These are phyloP conservation scores for Euclidium syriacum DNA, from an alignment of 345 rosid genomes.

Conservation along the genomic window DNA sequence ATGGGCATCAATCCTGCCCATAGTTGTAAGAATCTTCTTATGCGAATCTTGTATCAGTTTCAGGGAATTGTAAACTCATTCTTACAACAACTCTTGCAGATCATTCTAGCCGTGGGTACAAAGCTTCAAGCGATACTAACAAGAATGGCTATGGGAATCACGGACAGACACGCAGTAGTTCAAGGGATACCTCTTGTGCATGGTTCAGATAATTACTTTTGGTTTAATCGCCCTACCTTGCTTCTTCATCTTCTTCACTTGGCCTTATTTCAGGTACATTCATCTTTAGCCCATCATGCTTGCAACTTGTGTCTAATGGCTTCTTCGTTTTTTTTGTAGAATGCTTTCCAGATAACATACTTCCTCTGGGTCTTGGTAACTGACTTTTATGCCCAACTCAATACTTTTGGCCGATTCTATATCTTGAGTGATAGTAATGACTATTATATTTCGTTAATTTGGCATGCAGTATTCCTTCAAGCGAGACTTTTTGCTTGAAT, in stretches of 20 bases:
- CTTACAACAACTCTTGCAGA: constrained; percentile 35
- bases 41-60: too few relatives aligned
- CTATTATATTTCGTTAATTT: not conserved
- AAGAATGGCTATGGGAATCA: constrained; percentile 71
- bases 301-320: not conserved
- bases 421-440: not conserved
- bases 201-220: constrained; percentile 76
- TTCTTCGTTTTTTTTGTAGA: constrained; percentile 56
- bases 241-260: constrained; percentile 80
- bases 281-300: not conserved
- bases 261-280: constrained; percentile 73
- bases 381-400: too few relatives aligned
- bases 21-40: constrained; percentile 83
- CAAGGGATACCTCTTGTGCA: constrained; percentile 92
- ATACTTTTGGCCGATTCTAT: too few relatives aligned
- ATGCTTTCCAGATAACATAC: constrained; percentile 88
- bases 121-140: constrained; percentile 74
- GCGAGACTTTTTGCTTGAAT: constrained; percentile 65
- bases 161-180: constrained; percentile 75
- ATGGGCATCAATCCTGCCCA: constrained; percentile 76
- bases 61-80: constrained; percentile 1
- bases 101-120: constrained; percentile 84
- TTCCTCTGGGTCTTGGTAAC: constrained; percentile 87
- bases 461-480: constrained; percentile 63
- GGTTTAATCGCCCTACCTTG: constrained; percentile 71